A percentile compares a stretch with the other conserved stretches of the same genome.
These are phyloP conservation scores for Rhizoclosmatium globosum DNA, from an alignment of 192 early-diverging fungal species.

Conservation along the genomic window DNA sequence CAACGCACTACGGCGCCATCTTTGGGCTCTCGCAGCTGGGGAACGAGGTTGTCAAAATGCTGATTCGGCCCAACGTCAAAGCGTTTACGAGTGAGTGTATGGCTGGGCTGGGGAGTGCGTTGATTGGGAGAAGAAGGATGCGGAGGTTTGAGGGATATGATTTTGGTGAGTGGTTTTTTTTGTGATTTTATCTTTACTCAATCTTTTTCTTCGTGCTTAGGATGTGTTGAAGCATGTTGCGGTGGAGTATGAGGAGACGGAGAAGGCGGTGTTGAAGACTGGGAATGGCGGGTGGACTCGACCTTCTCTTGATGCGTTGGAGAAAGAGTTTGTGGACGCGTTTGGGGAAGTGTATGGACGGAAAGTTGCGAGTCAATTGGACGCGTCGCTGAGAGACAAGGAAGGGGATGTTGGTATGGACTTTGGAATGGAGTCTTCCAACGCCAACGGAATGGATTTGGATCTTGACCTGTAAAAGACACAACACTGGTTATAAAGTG, in stretches of 20 bases:
- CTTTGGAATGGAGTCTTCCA: too few relatives aligned
- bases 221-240: conserved; percentile 16
- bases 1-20: conserved; percentile 91
- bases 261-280: not conserved
- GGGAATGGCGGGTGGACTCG: not conserved
- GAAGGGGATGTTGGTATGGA: too few relatives aligned
- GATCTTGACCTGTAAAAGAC: too few relatives aligned
- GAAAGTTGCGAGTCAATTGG: not conserved
- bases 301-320: conserved; percentile 5
- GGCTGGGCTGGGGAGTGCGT: not conserved
- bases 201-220: not conserved
- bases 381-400: not conserved
- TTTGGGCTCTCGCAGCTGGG: conserved; percentile 76
- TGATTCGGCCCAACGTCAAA: conserved; percentile 59
- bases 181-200: not conserved
- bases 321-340: conserved; percentile 5
- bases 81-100: conserved; percentile 38
- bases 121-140: conserved; percentile 10
- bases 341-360: conserved; percentile 2
- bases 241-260: conserved; percentile 18
- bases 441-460: too few relatives aligned
- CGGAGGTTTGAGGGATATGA: not conserved
- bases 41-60: conserved; percentile 73
- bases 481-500: too few relatives aligned
- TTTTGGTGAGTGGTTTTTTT: not conserved